These are phyloP conservation scores for Samsoniella hepiali DNA, from an alignment of 2,329 filamentous ascomycete species.

Conservation along the genomic window DNA sequence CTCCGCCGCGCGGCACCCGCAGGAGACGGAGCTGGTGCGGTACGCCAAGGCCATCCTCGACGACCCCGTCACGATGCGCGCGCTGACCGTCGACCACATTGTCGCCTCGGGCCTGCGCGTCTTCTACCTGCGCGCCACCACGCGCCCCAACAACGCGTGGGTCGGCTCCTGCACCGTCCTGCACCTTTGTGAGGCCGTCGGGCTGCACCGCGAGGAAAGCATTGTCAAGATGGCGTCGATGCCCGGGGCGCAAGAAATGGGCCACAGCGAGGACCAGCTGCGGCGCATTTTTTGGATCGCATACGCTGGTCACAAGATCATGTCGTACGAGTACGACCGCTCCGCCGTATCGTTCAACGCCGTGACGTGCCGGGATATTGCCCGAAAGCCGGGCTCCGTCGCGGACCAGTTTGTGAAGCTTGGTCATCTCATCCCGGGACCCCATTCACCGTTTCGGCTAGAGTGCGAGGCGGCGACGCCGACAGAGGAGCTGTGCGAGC, in stretches of 20 bases:
- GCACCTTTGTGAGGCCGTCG: constrained; percentile 25
- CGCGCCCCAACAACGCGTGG: constrained; percentile 25
- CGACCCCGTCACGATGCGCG: constrained; percentile 24
- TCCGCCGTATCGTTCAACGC: constrained; percentile 23
- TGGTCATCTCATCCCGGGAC: constrained; percentile 23
- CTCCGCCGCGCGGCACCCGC: constrained; percentile 21
- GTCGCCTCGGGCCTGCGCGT: constrained; percentile 24
- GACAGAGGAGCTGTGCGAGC: constrained; percentile 23
- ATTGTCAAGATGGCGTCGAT: constrained; percentile 24
- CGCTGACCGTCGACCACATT: constrained; percentile 23
- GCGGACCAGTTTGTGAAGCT: constrained; percentile 25
- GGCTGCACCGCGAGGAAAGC: constrained; percentile 25
- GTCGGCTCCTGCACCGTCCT: constrained; percentile 25
- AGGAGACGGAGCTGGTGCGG: constrained; percentile 24
- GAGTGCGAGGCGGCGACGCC: constrained; percentile 12
- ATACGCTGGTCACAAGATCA: constrained; percentile 23
- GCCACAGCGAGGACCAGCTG: constrained; percentile 22
- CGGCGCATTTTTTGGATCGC: constrained; percentile 26
- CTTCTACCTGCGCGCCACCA: constrained; percentile 25
- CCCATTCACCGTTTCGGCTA: constrained; percentile 24
- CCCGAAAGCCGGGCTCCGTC: constrained; percentile 20
- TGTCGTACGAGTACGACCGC: constrained; percentile 26
- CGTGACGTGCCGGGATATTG: constrained; percentile 23
- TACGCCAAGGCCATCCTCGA: constrained; percentile 26
- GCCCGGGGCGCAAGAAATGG: constrained; percentile 19